These are phyloP conservation scores for Aspergillus cejpii DNA, from an alignment of 2,329 filamentous ascomycete genomes.

Conservation along the genomic window DNA sequence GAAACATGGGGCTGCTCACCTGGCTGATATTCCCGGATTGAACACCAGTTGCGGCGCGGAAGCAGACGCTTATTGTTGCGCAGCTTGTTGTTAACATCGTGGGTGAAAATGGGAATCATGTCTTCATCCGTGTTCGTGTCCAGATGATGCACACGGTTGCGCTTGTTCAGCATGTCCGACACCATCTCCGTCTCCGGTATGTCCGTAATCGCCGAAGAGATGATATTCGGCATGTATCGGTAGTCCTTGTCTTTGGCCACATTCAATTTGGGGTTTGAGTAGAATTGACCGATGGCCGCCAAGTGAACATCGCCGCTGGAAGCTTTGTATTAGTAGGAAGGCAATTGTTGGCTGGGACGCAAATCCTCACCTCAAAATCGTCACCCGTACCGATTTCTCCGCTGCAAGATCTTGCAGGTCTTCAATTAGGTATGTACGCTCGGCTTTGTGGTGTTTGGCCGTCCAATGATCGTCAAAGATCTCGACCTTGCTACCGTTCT, in stretches of 20 bases:
- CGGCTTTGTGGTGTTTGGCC: constrained; percentile 84
- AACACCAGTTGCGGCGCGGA: constrained; percentile 91
- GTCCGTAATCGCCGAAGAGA: constrained; percentile 92
- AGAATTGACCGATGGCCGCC: constrained; percentile 88
- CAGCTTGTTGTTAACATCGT: constrained; percentile 80
- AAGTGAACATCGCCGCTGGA: constrained; percentile 87
- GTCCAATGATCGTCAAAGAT: constrained; percentile 97
- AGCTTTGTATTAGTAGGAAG: background rate
- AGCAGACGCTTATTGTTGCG: constrained; percentile 87
- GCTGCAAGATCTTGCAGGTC: constrained; percentile 90
- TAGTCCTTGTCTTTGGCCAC: constrained; percentile 86
- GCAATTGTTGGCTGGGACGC: background rate
- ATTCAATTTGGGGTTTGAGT: constrained; percentile 76
- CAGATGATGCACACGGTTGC: constrained; percentile 68
- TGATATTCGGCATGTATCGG: constrained; percentile 92
- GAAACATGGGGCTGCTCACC: constrained; percentile 51
- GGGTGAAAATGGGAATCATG: constrained; percentile 88
- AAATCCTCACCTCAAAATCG: constrained; percentile 63
- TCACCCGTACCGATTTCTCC: constrained; percentile 85
- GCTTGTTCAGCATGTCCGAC: constrained; percentile 85
- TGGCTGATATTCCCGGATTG: constrained; percentile 76
- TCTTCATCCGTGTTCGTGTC: constrained; percentile 76
- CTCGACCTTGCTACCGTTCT: constrained; percentile 85
- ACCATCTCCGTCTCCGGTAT: constrained; percentile 79
- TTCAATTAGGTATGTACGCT: constrained; percentile 78